Evolutionary conservation across 768 basidiomycete species (phyloP).

Genomic region (Mycena leptocephala): DNA sequence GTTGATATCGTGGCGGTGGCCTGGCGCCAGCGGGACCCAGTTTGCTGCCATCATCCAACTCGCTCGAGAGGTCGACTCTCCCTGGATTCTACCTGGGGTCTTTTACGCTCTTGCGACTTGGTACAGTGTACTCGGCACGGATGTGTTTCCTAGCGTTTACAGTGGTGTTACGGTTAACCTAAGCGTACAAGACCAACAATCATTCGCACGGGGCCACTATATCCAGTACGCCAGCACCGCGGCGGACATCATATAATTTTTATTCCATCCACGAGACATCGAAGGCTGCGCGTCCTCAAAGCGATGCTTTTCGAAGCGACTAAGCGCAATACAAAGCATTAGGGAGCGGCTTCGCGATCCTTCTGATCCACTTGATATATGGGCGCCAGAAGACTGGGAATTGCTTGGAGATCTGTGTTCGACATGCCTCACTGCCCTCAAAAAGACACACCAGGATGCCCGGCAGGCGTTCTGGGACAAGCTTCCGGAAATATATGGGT

Average conservation of each 20-base stretch:
- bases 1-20: neutral
- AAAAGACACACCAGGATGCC: neutral
- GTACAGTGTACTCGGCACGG: neutral
- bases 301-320: neutral
- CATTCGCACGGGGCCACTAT: neutral
- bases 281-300: neutral
- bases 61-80: slow-evolving; percentile 23
- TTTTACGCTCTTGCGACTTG: slow-evolving; percentile 6
- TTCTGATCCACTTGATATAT: neutral
- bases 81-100: slow-evolving; percentile 21
- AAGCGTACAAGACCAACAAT: neutral
- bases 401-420: neutral
- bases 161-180: neutral
- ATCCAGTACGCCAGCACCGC: neutral
- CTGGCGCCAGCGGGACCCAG: neutral
- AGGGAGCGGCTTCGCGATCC: neutral
- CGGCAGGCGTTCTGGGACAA: slow-evolving; percentile 18
- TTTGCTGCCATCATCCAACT: slow-evolving; percentile 7
- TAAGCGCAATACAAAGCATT: neutral
- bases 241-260: slow-evolving; percentile 10
- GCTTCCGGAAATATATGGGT: slow-evolving; percentile 11
- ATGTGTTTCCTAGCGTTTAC: neutral
- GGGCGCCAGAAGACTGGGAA: neutral
- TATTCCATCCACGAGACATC: slow-evolving; percentile 1
- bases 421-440: neutral